Conservation (phyloP, 768 basidiomycete species). For the Pholiota microspora region DNA sequence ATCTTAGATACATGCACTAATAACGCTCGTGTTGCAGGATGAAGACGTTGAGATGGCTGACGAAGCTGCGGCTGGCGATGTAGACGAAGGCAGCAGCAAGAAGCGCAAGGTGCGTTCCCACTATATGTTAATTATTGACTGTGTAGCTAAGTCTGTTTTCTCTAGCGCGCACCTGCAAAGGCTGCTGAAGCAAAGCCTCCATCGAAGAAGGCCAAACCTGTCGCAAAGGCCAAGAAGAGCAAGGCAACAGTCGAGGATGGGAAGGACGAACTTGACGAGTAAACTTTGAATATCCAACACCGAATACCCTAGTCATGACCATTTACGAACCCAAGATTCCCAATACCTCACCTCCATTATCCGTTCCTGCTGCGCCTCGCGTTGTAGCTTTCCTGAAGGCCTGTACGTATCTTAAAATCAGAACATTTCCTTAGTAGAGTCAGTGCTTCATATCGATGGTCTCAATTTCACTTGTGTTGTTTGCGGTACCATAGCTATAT, state of each 20-base stretch:
- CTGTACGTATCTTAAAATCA: neutral
- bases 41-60: constrained; percentile 43
- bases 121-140: neutral
- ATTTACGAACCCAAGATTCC: too few relatives aligned
- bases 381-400: neutral
- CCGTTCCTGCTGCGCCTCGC: neutral
- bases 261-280: constrained; percentile 21
- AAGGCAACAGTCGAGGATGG: constrained; percentile 46
- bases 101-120: constrained; percentile 66
- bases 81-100: constrained; percentile 51
- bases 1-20: too few relatives aligned
- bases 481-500: neutral
- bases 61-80: constrained; percentile 33
- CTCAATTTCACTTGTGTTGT: neutral
- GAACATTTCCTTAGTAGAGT: neutral
- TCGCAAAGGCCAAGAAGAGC: constrained; percentile 44
- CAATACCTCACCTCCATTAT: neutral
- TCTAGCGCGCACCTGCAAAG: constrained; percentile 34
- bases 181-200: constrained; percentile 41
- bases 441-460: neutral
- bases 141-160: neutral
- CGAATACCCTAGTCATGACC: too few relatives aligned
- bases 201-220: constrained; percentile 44
- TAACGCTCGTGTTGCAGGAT: constrained; percentile 1
- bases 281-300: too few relatives aligned